These are phyloP conservation scores for Posidonia oceanica DNA, from an alignment of 116 monocot species.

Conservation along the genomic window DNA sequence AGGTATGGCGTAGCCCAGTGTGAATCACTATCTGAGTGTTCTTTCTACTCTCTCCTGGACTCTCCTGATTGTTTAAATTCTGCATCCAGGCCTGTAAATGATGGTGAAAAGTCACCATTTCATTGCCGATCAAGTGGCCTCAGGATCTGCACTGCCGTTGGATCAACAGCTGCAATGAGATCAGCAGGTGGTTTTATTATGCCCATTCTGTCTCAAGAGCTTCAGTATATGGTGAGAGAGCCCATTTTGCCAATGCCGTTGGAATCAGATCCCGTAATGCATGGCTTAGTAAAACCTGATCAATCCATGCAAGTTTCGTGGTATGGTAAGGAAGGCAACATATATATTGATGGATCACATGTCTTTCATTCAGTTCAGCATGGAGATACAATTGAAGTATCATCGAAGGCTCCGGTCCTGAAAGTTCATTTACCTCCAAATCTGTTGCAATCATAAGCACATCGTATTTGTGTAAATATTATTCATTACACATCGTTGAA, in stretches of 20 bases:
- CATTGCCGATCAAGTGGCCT: conserved; percentile 90
- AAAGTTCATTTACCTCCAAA: conserved; percentile 61
- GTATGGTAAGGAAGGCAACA: conserved; percentile 61
- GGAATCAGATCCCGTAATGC: conserved; percentile 35
- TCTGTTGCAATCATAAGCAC: neutral
- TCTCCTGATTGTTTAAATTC: conserved; percentile 4
- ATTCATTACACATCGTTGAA: too few species aligned
- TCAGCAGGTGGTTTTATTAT: conserved; percentile 87
- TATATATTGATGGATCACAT: conserved; percentile 90
- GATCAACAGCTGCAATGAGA: conserved; percentile 97
- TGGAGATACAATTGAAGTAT: conserved; percentile 69
- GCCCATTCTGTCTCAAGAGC: conserved; percentile 48
- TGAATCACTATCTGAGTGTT: neutral
- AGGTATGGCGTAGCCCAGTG: conserved; percentile 22
- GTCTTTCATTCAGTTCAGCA: conserved; percentile 44
- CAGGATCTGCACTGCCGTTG: conserved; percentile 72
- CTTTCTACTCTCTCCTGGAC: neutral
- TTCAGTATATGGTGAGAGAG: conserved; percentile 95
- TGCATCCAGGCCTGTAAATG: conserved; percentile 33
- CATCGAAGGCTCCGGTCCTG: conserved; percentile 53
- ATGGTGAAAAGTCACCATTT: conserved; percentile 12
- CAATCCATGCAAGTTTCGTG: conserved; percentile 44
- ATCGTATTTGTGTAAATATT: neutral
- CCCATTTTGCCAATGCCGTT: conserved; percentile 39
- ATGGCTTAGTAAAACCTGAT: conserved; percentile 42